These are phyloP conservation scores for Starmera stellimalicola DNA, from an alignment of 1,139 yeast genomes.

Conservation along the genomic window DNA sequence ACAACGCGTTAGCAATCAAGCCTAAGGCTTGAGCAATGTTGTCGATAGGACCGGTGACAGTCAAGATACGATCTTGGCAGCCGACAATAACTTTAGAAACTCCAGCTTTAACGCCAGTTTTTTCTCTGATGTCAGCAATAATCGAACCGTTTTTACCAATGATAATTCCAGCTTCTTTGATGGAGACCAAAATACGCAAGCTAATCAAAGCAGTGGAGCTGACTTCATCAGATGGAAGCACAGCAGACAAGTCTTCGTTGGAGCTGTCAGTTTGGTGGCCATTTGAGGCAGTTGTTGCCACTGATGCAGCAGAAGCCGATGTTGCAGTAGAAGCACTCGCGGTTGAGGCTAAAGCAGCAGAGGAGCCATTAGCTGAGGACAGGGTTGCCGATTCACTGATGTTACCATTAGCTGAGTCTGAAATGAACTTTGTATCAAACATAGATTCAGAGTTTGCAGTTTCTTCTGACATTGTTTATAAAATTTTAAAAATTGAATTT, in stretches of 20 bases:
- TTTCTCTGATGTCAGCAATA: constrained; percentile 69
- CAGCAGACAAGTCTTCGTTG: constrained; percentile 8
- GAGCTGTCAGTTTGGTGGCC: background rate
- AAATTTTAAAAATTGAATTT: background rate
- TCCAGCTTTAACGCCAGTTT: constrained; percentile 80
- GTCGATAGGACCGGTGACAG: constrained; percentile 72
- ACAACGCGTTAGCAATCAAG: constrained; percentile 59
- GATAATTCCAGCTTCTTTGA: constrained; percentile 86
- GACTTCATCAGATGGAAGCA: constrained; percentile 15
- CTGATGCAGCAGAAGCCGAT: background rate
- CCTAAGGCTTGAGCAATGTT: constrained; percentile 67
- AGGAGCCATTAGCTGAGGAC: too few species aligned
- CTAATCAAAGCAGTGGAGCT: constrained; percentile 32
- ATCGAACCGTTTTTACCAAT: constrained; percentile 83
- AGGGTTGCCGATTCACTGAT: too few species aligned
- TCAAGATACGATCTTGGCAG: constrained; percentile 74
- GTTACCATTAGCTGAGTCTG: too few species aligned
- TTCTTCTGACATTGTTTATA: constrained; percentile 2
- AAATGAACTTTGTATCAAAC: constrained; percentile 18
- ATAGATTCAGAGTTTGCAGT: constrained; percentile 14
- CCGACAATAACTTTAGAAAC: constrained; percentile 78
- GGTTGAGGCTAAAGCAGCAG: too few species aligned
- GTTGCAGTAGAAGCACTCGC: background rate
- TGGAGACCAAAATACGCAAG: constrained; percentile 64
- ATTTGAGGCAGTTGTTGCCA: background rate